Base-by-base conservation (phyloP, 2,329 filamentous ascomycete genomes). In the Exophiala oligosperma region DNA sequence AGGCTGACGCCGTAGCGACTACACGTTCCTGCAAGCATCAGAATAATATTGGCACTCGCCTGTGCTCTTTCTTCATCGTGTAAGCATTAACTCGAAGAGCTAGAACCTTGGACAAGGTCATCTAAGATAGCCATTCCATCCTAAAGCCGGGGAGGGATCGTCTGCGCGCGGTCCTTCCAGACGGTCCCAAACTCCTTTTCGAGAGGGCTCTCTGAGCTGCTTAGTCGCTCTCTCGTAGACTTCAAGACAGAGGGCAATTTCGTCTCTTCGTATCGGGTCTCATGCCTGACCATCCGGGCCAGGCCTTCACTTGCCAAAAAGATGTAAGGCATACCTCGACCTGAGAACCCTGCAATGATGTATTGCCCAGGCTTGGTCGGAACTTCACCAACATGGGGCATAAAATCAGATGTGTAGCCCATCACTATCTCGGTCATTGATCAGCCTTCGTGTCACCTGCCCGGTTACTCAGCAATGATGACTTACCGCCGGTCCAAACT, bases 271-370 rank as follows among this genome's bases (percentile, higher is more conserved):
- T 68, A 73, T 2, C 28, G 23, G 0, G 54, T 29, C 1, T 56
- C 72, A 58, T 68, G 63, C 14, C 70, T 43, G 57, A 87, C 77
- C 81, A 88, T 84, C 23, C 75, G 72, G 1, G 79, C 81, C 54
- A 89, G 63, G 0, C 81, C 85, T 61, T 76, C 74, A 5, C 72
- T 73, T 3, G 71, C 67, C 0, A 78, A 68, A 23, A 75, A 82
- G 54, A 83, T 84, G 37, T 84, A 70, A 1, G 84, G 84, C 85
- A 87, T 88, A 0, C 84, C 84, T 68, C 88, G 84, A 1, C 86
- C 86, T 64, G 86, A 85, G 61, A 87, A 88, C 7, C 82, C 79
- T 3, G 81, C 82, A 40, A 79, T 77, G 1, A 85, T 73, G 76
- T 82, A 86, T 28, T 87, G 68, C 0, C 77, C 75, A 4, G 72